Evolutionary conservation across 257 asterid genomes (phyloP).

Genomic region (Leonotis leonurus): DNA sequence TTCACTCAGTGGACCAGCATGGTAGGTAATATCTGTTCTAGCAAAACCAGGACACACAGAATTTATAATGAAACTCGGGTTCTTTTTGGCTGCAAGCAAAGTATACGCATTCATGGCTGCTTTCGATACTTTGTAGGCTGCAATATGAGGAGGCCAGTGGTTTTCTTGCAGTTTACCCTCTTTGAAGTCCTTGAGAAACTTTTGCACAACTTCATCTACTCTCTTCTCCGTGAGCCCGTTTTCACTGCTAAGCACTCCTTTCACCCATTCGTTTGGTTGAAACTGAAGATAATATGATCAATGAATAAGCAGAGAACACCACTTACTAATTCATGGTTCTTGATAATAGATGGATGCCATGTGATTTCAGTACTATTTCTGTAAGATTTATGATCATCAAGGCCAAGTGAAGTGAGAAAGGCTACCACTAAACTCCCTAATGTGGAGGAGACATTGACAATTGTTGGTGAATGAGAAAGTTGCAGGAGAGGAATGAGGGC

Average conservation of each 20-base stretch:
- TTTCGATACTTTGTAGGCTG: background rate
- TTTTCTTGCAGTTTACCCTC: background rate
- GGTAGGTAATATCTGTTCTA: background rate
- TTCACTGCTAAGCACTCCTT: background rate
- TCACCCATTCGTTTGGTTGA: background rate
- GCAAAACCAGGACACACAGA: background rate
- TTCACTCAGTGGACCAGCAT: background rate
- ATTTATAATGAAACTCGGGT: background rate
- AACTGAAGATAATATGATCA: background rate
- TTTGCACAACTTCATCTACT: background rate
- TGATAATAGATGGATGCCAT: background rate
- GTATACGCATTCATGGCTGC: background rate
- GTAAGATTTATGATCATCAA: background rate
- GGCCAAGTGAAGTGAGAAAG: background rate
- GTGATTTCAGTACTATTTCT: no score
- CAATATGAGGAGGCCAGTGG: background rate
- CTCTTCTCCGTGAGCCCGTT: background rate
- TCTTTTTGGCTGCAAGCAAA: background rate
- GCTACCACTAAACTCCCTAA: slow-evolving; percentile 37
- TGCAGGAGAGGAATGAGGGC: slow-evolving; percentile 35
- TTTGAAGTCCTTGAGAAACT: background rate
- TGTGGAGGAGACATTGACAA: slow-evolving; percentile 43
- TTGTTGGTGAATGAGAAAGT: slow-evolving; percentile 35
- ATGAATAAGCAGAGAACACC: background rate
- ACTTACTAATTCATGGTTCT: no score